phyloP scores from a whole-genome alignment of 176 grass and related monocot genomes.

The Guadua angustifolia region DNA sequence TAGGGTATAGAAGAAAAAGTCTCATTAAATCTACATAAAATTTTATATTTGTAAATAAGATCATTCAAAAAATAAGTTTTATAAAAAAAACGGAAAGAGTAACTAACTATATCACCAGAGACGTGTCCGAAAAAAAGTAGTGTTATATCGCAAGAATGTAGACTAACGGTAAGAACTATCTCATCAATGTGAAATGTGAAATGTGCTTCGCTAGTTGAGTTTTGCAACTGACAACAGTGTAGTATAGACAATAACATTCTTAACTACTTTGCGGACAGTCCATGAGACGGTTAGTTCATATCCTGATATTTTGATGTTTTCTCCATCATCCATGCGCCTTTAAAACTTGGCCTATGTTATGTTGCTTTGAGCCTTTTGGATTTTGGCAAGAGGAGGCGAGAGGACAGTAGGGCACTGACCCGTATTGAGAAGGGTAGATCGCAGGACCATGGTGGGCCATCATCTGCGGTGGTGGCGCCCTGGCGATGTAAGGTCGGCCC shows the following conservation, averaged over 20 bases:
- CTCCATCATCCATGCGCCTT: neutral
- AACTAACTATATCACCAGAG: too few relatives aligned
- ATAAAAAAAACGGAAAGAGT: too few relatives aligned
- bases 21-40: too few relatives aligned
- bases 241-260: neutral
- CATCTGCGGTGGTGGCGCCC: constrained; percentile 52
- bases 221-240: neutral
- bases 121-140: too few relatives aligned
- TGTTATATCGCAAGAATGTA: too few relatives aligned
- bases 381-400: neutral
- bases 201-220: neutral
- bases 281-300: neutral
- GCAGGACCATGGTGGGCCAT: constrained; percentile 30
- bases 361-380: neutral
- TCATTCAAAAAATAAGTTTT: too few relatives aligned
- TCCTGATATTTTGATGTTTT: neutral
- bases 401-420: constrained; percentile 35
- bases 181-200: neutral
- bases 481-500: constrained; percentile 48
- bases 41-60: too few relatives aligned
- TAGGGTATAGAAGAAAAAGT: too few relatives aligned
- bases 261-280: neutral
- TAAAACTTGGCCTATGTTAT: neutral
- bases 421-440: constrained; percentile 53
- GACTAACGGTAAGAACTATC: neutral